Evolutionary conservation across 1,139 yeast species (phyloP), one percentile per base, ranked within the genome.

Genomic region (Yamadazyma jaroonii): DNA sequence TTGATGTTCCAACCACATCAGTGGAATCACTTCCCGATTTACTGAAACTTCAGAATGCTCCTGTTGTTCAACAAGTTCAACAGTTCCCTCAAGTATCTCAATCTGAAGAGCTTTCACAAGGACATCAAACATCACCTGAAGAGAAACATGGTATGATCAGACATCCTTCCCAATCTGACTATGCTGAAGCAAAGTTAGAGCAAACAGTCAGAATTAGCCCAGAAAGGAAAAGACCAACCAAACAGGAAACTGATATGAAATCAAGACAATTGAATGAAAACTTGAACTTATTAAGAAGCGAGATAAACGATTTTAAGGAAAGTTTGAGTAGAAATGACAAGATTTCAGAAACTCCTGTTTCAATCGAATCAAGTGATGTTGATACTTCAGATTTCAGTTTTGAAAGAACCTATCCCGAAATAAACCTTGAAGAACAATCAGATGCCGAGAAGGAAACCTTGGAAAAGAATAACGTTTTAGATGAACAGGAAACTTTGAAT

Each of bases 271-370:
- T 71, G 50, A 68, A 68, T 42, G 72, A 68, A 38, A 69, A 70
- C 42, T 59, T 72, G 42, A 72, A 70, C 43, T 48, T 69, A 38
- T 59, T 72, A 38, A 52, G 76, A 38, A 56, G 61, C 20, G 77
- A 72, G 48, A 68, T 72, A 40, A 70, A 70, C 44, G 75, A 71
- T 40, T 72, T 71, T 44, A 71, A 70, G 39, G 76, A 71, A 39
- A 67, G 72, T 40, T 57, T 70, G 45, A 59, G 59, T 32, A 59
- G 54, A 35, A 47, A 49, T 11, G 72, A 65, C 13, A 33, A 32
- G 12, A 36, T 29, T n/a, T 20, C 25, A 4, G 37, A 30, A n/a
- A 27, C 32, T 24, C 50, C 52, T 2, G 41, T 45, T n/a, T 27
- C 35, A 9, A 33, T 44, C n/a, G 47, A 42, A 10, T 25, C 38